Base-by-base conservation (phyloP, 106 monocot species). In the Narthecium ossifragum region DNA sequence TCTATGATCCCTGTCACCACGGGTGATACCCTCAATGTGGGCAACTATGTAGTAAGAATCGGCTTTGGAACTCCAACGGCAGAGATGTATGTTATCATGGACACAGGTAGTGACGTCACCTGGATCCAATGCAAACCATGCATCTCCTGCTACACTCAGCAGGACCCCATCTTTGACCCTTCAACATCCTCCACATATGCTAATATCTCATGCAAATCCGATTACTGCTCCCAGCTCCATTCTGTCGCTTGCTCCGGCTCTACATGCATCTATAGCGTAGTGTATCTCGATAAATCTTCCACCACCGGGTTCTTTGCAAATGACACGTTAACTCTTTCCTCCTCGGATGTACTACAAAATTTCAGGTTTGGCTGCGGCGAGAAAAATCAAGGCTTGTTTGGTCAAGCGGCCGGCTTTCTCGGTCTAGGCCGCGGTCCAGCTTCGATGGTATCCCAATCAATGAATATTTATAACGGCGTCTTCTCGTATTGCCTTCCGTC, bases 301-400 rank as follows among this genome's bases (percentile, higher is more conserved):
- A 37, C 53, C 2, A 1, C 20, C 5, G 72, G 78, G 0, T 57
- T 55, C 45, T 40, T 57, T 8, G 57, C 14, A 23, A 9, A 55
- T 11, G 62, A 80, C 49, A 63, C 34, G 2, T 45, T 75, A 4
- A 62, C 57, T 2, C 43, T 80, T 0, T 8, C 50, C 27, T 25
- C 51, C 24, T 13, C 36, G 27, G 40, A 65, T 34, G 51, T 33
- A 26, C 26, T 80, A 9, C 48, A 49, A 6, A 34, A 34, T 11
- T 80, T 80, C 62, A 11, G 27, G 34, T 75, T 75, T 55, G 80
- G 80, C 11, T 80, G 80, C 43, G 75, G 70, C 49, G 37, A 47
- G 31, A 43, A 17, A 2, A 75, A 75, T 61, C 11, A 0, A 3
- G 75, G 80, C 1, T 29, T 70, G 8, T 74, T 70, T 31, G 70